These are phyloP conservation scores for Neurospora intermedia DNA, from an alignment of 495 filamentous ascomycete genomes.

Conservation along the genomic window DNA sequence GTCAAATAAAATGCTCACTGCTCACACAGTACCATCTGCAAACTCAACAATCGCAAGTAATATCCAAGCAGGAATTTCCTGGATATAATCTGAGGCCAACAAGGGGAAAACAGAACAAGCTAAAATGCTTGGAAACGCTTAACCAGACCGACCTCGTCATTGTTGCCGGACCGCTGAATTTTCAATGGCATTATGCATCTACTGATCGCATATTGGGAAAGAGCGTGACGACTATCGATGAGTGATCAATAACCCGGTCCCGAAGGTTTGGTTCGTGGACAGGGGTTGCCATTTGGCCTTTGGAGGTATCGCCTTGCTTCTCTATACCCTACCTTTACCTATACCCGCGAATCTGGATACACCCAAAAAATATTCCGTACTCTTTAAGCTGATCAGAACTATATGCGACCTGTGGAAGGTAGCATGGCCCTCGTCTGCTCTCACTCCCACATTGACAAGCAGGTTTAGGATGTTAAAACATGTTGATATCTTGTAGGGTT, in stretches of 20 bases:
- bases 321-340: background rate
- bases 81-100: background rate
- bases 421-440: background rate
- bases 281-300: background rate
- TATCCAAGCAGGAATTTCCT: too few species aligned
- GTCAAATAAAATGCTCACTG: background rate
- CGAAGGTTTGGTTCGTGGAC: background rate
- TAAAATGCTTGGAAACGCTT: background rate
- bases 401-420: background rate
- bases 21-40: background rate
- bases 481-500: accelerated
- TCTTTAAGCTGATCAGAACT: background rate
- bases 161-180: background rate
- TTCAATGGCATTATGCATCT: background rate
- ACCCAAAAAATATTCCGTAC: background rate
- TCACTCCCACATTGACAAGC: background rate
- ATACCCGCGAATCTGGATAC: background rate
- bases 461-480: background rate
- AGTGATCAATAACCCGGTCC: background rate
- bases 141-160: background rate
- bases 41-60: background rate
- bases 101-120: background rate
- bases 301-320: background rate
- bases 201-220: too few species aligned
- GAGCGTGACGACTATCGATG: background rate